Conservation (phyloP, 179 eudicot species). For the Silene vulgaris region DNA sequence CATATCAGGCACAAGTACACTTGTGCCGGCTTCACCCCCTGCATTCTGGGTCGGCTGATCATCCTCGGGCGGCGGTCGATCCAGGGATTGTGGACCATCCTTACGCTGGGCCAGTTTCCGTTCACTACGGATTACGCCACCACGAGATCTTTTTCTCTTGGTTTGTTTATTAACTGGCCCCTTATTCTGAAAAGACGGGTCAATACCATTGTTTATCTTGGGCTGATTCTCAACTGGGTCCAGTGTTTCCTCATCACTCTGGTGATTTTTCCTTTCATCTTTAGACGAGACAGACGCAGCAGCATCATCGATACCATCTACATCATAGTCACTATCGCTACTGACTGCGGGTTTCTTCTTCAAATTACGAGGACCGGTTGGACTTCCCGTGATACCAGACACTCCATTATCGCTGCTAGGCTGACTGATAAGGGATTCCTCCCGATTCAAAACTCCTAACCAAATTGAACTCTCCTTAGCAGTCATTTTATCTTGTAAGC, state of each 20-base stretch:
- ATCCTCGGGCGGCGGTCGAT: conserved; percentile 11
- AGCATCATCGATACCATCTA: conserved; percentile 59
- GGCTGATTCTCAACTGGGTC: conserved; percentile 12
- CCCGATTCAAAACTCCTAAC: conserved; percentile 62
- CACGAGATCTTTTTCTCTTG: conserved; percentile 38
- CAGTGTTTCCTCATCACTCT: conserved; percentile 33
- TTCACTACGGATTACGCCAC: conserved; percentile 31
- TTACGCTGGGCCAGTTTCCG: conserved; percentile 20
- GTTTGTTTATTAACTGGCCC: conserved; percentile 30
- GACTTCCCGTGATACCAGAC: conserved; percentile 53
- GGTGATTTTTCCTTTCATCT: conserved; percentile 46
- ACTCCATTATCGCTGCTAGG: conserved; percentile 56
- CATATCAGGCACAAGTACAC: conserved; percentile 32
- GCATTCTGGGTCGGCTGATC: conserved; percentile 26
- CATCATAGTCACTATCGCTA: conserved; percentile 77
- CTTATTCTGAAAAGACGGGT: conserved; percentile 25
- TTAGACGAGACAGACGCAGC: conserved; percentile 65
- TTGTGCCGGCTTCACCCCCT: conserved; percentile 27
- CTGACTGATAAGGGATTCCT: conserved; percentile 50
- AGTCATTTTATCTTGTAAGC: conserved; percentile 83
- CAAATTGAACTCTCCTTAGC: conserved; percentile 88
- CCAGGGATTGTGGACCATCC: conserved; percentile 27
- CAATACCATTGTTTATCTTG: conserved; percentile 2
- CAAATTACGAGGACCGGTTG: conserved; percentile 32
- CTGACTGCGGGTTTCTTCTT: conserved; percentile 51